These are phyloP conservation scores for Nidularia pulvinata DNA, from an alignment of 768 basidiomycete genomes.

Conservation along the genomic window DNA sequence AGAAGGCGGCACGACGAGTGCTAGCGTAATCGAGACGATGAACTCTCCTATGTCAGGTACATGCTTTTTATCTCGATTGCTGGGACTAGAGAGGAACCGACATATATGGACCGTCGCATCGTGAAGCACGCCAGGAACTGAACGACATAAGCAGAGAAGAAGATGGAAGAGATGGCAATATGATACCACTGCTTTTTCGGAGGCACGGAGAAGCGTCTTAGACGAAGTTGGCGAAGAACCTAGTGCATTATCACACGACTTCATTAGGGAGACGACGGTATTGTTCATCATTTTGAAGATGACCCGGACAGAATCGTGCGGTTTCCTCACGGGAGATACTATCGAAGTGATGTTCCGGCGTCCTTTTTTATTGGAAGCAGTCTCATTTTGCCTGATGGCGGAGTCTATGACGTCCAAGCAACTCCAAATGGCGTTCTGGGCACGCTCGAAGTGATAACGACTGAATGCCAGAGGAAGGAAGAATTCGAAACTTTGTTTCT, in stretches of 20 bases:
- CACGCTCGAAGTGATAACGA: slow-evolving; percentile 31
- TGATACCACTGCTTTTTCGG: slow-evolving; percentile 41
- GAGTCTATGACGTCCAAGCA: slow-evolving; percentile 26
- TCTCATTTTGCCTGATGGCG: slow-evolving; percentile 23
- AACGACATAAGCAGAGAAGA: slow-evolving; percentile 29
- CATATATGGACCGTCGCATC: slow-evolving; percentile 27
- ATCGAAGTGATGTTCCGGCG: slow-evolving; percentile 3
- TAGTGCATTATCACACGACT: slow-evolving; percentile 34
- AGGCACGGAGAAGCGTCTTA: slow-evolving; percentile 29
- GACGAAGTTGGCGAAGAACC: background rate
- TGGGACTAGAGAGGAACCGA: slow-evolving; percentile 24
- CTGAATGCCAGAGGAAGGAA: slow-evolving; percentile 47
- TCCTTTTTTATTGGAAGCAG: slow-evolving; percentile 1
- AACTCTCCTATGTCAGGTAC: slow-evolving; percentile 42
- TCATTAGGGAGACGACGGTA: slow-evolving; percentile 42
- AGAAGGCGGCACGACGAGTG: slow-evolving; percentile 27
- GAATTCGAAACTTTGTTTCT: slow-evolving; percentile 34
- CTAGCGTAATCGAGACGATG: slow-evolving; percentile 36
- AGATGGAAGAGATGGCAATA: slow-evolving; percentile 47
- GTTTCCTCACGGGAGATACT: slow-evolving; percentile 10
- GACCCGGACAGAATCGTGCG: slow-evolving; percentile 27
- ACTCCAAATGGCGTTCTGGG: slow-evolving; percentile 27
- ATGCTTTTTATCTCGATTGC: slow-evolving; percentile 21
- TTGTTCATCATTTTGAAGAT: slow-evolving; percentile 46
- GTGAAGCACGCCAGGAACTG: slow-evolving; percentile 23